Percentiles rank a stretch among this genome's conserved stretches.
Evolutionary conservation across 2,329 filamentous ascomycete genomes (phyloP).

Genomic region (Aspergillus sp.): DNA sequence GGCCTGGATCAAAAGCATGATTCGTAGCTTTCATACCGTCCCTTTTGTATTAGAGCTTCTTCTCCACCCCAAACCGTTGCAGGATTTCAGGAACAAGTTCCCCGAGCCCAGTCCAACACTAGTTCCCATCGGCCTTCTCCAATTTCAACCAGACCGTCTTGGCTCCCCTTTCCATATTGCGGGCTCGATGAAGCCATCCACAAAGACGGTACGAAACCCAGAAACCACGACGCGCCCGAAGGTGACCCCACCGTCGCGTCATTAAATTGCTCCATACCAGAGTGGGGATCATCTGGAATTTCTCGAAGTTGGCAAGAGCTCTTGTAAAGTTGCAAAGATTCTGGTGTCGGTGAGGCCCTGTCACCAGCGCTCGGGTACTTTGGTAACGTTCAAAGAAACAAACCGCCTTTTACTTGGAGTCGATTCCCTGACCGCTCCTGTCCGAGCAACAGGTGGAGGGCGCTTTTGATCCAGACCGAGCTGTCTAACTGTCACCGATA

Average conservation of each 20-base stretch:
- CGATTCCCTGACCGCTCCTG: conserved; percentile 7
- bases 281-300: conserved; percentile 5
- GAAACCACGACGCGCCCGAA: neutral
- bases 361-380: neutral
- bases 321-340: neutral
- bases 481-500: neutral
- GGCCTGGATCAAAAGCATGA: neutral
- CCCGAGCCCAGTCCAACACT: conserved; percentile 31
- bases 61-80: conserved; percentile 23
- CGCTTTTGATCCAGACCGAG: neutral
- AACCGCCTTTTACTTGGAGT: neutral
- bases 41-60: neutral
- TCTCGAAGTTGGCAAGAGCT: neutral
- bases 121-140: conserved; percentile 25
- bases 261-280: neutral
- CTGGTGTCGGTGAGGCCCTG: conserved; percentile 7
- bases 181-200: conserved; percentile 5
- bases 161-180: conserved; percentile 11
- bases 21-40: conserved; percentile 7
- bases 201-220: conserved; percentile 2
- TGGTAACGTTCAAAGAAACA: neutral
- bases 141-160: conserved; percentile 16
- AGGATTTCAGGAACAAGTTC: conserved; percentile 35
- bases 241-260: neutral
- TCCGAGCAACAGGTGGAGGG: neutral